phyloP scores from a whole-genome alignment of 345 rosid genomes.

The Eucalyptus polybractea region DNA sequence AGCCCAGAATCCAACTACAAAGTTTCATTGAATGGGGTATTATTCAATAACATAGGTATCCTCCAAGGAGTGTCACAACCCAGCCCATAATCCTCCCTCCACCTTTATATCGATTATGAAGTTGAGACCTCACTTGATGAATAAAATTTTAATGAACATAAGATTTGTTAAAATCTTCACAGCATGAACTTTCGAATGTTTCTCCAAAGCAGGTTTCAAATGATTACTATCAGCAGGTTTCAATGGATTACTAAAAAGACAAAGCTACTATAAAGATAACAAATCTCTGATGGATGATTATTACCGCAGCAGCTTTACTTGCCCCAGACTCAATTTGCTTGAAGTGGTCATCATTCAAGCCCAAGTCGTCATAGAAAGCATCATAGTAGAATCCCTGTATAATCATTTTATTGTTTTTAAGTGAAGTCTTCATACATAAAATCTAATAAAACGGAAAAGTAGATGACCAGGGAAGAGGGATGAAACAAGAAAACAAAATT shows the following conservation, averaged over 20 bases:
- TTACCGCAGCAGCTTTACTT: slow-evolving; percentile 63
- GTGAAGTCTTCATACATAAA: neutral
- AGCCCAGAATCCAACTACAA: neutral
- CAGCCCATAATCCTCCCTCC: neutral
- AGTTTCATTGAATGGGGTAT: neutral
- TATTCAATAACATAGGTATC: neutral
- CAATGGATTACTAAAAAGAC: neutral
- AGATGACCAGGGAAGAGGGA: neutral
- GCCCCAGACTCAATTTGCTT: slow-evolving; percentile 66
- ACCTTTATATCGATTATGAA: neutral
- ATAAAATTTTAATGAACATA: neutral
- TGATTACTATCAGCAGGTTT: neutral
- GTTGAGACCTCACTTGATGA: neutral
- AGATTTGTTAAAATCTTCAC: neutral
- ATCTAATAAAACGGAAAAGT: neutral
- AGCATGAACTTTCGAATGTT: neutral
- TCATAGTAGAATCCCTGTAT: slow-evolving; percentile 96
- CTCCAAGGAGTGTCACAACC: neutral
- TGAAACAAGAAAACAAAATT: neutral
- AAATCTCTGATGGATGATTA: neutral
- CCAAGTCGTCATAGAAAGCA: slow-evolving; percentile 82
- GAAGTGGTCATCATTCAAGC: slow-evolving; percentile 83
- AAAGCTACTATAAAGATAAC: neutral
- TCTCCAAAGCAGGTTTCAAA: neutral
- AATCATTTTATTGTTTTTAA: neutral